A percentile compares a stretch with the other conserved stretches of the same genome.
Evolutionary conservation across 768 basidiomycete species (phyloP).

Genomic region (Postia placenta): DNA sequence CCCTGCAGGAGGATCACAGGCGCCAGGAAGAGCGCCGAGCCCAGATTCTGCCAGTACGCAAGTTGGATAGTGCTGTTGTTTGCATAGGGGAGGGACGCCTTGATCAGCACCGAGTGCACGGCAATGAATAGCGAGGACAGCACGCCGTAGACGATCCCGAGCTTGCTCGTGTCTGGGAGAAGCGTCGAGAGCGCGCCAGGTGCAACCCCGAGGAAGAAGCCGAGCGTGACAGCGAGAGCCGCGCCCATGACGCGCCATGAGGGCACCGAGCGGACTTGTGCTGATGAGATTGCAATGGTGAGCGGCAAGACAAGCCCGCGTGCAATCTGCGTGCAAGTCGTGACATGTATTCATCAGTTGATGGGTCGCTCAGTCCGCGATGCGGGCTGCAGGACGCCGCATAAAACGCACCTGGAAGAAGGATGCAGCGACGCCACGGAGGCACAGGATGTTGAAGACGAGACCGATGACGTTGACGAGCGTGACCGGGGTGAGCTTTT

Average conservation of each 20-base stretch:
- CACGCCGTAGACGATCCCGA: slow-evolving; percentile 64
- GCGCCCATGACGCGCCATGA: slow-evolving; percentile 49
- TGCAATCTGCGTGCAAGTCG: slow-evolving; percentile 73
- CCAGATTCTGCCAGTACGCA: slow-evolving; percentile 75
- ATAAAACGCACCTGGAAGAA: slow-evolving; percentile 68
- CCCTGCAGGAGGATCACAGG: slow-evolving; percentile 56
- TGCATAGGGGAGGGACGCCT: slow-evolving; percentile 59
- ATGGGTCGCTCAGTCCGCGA: background rate
- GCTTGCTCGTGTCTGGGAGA: slow-evolving; percentile 35
- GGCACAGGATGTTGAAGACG: slow-evolving; percentile 74
- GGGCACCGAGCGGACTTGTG: slow-evolving; percentile 49
- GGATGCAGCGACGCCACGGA: slow-evolving; percentile 72
- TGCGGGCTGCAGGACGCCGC: background rate
- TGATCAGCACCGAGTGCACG: slow-evolving; percentile 70
- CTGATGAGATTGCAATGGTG: slow-evolving; percentile 68
- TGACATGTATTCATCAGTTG: too few species aligned
- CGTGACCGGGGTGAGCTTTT: slow-evolving; percentile 57
- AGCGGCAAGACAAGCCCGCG: slow-evolving; percentile 78
- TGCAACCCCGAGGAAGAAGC: slow-evolving; percentile 72
- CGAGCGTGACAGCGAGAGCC: slow-evolving; percentile 59
- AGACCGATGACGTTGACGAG: slow-evolving; percentile 69
- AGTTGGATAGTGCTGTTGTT: slow-evolving; percentile 68
- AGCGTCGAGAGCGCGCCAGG: slow-evolving; percentile 40
- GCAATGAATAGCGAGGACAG: slow-evolving; percentile 73
- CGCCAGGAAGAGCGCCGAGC: slow-evolving; percentile 57